Conservation (phyloP, 371 early-diverging fungal species). For the Conidiobolus incongruus region DNA sequence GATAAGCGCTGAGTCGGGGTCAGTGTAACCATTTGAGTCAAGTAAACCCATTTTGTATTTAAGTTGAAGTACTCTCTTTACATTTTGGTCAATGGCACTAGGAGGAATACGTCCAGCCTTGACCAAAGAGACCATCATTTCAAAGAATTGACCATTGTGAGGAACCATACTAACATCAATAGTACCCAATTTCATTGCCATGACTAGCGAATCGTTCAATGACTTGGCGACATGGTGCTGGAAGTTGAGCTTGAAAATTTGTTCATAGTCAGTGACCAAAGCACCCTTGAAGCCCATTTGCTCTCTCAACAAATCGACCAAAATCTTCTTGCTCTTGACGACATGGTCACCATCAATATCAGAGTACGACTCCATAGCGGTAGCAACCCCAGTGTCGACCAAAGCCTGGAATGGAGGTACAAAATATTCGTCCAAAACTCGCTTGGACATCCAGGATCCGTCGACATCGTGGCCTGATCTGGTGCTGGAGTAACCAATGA, state of each 20-base stretch:
- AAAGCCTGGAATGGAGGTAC: slow-evolving; percentile 40
- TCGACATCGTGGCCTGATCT: slow-evolving; percentile 34
- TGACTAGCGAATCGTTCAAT: background rate
- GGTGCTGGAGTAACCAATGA: too few species aligned
- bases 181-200: slow-evolving; percentile 1
- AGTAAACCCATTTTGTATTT: slow-evolving; percentile 1
- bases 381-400: slow-evolving; percentile 39
- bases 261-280: slow-evolving; percentile 41
- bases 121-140: background rate
- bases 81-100: background rate
- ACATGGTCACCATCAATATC: slow-evolving; percentile 40
- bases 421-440: slow-evolving; percentile 29
- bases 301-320: slow-evolving; percentile 25
- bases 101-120: background rate
- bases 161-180: too few species aligned
- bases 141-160: background rate
- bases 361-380: slow-evolving; percentile 41
- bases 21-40: background rate
- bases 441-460: slow-evolving; percentile 25
- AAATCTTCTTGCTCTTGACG: slow-evolving; percentile 22
- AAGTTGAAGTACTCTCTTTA: background rate
- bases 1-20: background rate
- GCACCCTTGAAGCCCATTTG: slow-evolving; percentile 29
- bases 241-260: slow-evolving; percentile 25
- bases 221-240: slow-evolving; percentile 1